Base-by-base conservation (phyloP, 1,139 yeast species). In the Blastobotrys aristatus region DNA sequence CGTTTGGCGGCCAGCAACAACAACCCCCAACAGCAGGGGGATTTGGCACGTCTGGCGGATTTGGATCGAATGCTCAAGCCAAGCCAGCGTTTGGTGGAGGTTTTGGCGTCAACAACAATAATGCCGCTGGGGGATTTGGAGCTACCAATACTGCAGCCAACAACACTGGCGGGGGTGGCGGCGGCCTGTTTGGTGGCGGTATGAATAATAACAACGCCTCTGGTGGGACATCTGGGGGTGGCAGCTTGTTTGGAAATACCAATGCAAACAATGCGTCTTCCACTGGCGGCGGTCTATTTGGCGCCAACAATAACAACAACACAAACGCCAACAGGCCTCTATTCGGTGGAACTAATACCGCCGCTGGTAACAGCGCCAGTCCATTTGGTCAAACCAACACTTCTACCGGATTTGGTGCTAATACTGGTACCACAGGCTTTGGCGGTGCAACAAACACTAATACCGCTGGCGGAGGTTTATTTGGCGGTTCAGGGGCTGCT, bases 181-280 rank as follows among this genome's bases (percentile, higher is more conserved):
- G 40, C 27, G 46, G 48, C 2, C 34, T 47, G 22, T 53, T 49
- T 6, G 52, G 52, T 40, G 53, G 55, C 21, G 51, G 53, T 17
- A 37, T 48, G 26, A 50, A 43, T 33, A 44, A 49, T 11, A 46
- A 52, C 38, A 43, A n/a, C n/a, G n/a, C n/a, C n/a, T n/a, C n/a
- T 44, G 27, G 40, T 22, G 45, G 34, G 26, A 29, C 40, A 2
- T n/a, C 48, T 13, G 32, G 40, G 10, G 57, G 58, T 18, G 62
- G 63, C 30, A 66, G 66, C 4, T 50, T 61, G 36, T 67, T 65
- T 57, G 72, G 70, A 24, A 46, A 35, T 32, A 47, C 44, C 43
- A 14, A 20, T 22, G 6, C 24, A 3, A 26, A 24, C 18, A 16
- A 14, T 31, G 16, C 7, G n/a, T 16, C 7, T n/a, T 14, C 34